phyloP scores from a whole-genome alignment of 768 basidiomycete genomes.

The Dioszegia hungarica region DNA sequence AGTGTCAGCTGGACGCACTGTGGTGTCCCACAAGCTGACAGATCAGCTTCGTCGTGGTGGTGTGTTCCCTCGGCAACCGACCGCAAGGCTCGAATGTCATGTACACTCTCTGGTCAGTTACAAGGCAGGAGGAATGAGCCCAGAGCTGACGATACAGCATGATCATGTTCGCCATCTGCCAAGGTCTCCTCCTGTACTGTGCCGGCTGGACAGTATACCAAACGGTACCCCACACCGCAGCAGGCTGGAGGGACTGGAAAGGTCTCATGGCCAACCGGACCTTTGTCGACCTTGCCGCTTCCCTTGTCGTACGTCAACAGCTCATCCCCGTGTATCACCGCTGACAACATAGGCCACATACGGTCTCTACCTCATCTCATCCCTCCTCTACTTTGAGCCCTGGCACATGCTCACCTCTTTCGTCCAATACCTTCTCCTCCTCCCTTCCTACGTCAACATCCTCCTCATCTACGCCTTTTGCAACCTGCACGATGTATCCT shows the following conservation, averaged over 20 bases:
- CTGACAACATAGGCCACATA: constrained; percentile 63
- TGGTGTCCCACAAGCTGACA: background rate
- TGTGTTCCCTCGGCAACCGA: constrained; percentile 75
- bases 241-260: constrained; percentile 66
- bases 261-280: constrained; percentile 53
- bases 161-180: constrained; percentile 35
- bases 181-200: constrained; percentile 72
- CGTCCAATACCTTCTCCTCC: constrained; percentile 45
- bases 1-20: constrained; percentile 52
- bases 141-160: constrained; percentile 23
- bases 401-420: constrained; percentile 50
- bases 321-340: constrained; percentile 5
- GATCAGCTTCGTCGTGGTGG: constrained; percentile 28
- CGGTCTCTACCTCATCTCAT: constrained; percentile 65
- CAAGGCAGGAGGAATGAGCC: constrained; percentile 1
- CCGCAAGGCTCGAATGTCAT: constrained; percentile 81
- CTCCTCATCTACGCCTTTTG: constrained; percentile 47
- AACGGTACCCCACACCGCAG: constrained; percentile 67
- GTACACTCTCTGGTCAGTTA: constrained; percentile 59
- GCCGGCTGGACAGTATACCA: constrained; percentile 86
- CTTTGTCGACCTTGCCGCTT: constrained; percentile 63
- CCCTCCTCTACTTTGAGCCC: constrained; percentile 46
- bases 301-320: constrained; percentile 23
- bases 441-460: constrained; percentile 48
- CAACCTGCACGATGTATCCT: constrained; percentile 68